Base-by-base conservation (phyloP, 163 green algal genomes). In the Scenedesmus sp. region DNA sequence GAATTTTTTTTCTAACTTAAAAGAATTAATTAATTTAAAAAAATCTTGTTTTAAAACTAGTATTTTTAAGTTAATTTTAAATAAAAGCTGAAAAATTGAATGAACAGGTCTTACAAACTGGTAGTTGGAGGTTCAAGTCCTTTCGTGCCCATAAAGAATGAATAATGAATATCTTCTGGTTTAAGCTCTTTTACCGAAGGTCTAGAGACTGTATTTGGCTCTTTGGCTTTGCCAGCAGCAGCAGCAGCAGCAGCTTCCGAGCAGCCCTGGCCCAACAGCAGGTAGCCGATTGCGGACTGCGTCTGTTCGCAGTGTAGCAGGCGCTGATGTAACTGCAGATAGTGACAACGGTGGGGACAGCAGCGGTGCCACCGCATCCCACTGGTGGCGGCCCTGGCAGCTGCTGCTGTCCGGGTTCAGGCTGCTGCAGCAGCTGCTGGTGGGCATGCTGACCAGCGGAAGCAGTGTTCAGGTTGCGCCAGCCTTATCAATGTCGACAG, bases 131-230 rank as follows among this genome's bases (percentile, higher is more conserved):
- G 90, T 90, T 91, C 81, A 79, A 92, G 56, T 81, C 76, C 76
- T 86, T 86, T 81, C 90, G 93, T 96, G 95, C 96, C 40, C 90
- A 97, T 84, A 93, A 96, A 93, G 37, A 93, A 93, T 89, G 93
- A 92, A 93, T 95, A 89, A 88, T 86, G 46, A 84, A 81, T 86
- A 93, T n/a, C n/a, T n/a, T n/a, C n/a, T n/a, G n/a, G n/a, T n/a
- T n/a, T n/a, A n/a, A n/a, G n/a, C n/a, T n/a, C n/a, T n/a, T n/a
- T n/a, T n/a, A n/a, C n/a, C n/a, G n/a, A n/a, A n/a, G n/a, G n/a
- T n/a, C n/a, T n/a, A n/a, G n/a, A n/a, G n/a, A n/a, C n/a, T n/a
- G n/a, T n/a, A n/a, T n/a, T n/a, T n/a, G n/a, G n/a, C n/a, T n/a
- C n/a, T n/a, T n/a, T n/a, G n/a, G n/a, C n/a, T n/a, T n/a, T 12